Evolutionary conservation across 2,329 filamentous ascomycete species (phyloP).

Genomic region (Eutypa lata): DNA sequence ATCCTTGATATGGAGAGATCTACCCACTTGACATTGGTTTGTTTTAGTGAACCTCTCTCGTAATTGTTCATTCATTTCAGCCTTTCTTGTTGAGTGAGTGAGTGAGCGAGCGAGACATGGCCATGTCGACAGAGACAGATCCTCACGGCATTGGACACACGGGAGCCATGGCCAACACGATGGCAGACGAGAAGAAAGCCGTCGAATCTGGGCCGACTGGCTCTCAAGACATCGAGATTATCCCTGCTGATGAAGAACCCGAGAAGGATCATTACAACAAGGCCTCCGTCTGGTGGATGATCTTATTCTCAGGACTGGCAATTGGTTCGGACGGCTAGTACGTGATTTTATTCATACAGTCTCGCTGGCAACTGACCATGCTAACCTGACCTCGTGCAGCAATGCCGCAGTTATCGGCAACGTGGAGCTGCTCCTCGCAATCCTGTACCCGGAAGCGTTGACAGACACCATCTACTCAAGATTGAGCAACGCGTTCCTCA

Average conservation of each 20-base stretch:
- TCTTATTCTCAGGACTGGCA: slow-evolving; percentile 43
- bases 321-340: slow-evolving; percentile 44
- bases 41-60: too few relatives aligned
- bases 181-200: neutral
- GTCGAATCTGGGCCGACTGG: neutral
- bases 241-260: slow-evolving; percentile 1
- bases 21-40: too few relatives aligned
- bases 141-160: neutral
- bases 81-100: too few relatives aligned
- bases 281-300: slow-evolving; percentile 39
- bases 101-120: too few relatives aligned
- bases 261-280: slow-evolving; percentile 35
- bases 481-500: slow-evolving; percentile 52
- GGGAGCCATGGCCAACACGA: neutral
- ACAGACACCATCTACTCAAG: slow-evolving; percentile 44
- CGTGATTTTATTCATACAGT: slow-evolving; percentile 9
- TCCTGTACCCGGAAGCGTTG: slow-evolving; percentile 40
- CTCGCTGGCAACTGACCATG: slow-evolving; percentile 2
- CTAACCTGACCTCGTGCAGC: slow-evolving; percentile 16
- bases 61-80: too few relatives aligned
- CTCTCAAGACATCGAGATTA: slow-evolving; percentile 3
- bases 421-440: slow-evolving; percentile 36
- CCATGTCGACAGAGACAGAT: neutral
- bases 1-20: too few relatives aligned
- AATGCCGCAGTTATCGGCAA: slow-evolving; percentile 45